phyloP scores from a whole-genome alignment of 768 basidiomycete species.

The Solioccasus polychromus region DNA sequence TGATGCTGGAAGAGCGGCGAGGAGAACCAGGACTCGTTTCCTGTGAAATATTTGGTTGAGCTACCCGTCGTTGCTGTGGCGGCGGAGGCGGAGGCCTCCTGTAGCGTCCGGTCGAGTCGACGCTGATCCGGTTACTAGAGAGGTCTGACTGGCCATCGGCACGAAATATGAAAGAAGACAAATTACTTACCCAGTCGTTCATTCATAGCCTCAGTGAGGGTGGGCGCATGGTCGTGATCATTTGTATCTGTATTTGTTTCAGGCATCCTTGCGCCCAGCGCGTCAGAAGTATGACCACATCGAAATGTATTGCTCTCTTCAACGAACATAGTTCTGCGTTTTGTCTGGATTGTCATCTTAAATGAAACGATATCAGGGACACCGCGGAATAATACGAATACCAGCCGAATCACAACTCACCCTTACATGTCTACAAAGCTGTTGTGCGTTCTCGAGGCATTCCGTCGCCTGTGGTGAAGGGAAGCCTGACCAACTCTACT shows the following conservation, averaged over 20 bases:
- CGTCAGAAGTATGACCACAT: not conserved
- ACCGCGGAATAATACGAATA: not conserved
- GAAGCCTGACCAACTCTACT: not conserved
- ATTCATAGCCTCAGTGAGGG: no score
- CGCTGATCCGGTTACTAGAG: not conserved
- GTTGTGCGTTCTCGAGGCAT: slow-evolving; percentile 3
- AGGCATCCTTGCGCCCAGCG: not conserved
- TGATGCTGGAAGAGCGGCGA: slow-evolving; percentile 1
- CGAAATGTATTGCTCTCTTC: not conserved
- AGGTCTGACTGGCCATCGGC: slow-evolving; percentile 3
- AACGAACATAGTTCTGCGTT: slow-evolving; percentile 1
- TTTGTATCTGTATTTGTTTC: not conserved
- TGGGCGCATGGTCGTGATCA: not conserved
- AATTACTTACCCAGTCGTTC: slow-evolving; percentile 5
- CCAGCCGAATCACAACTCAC: not conserved
- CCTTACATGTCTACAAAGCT: slow-evolving; percentile 3
- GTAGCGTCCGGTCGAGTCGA: not conserved
- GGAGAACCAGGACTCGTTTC: no score
- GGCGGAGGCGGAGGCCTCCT: slow-evolving; percentile 6
- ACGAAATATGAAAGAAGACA: not conserved
- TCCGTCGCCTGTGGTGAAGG: slow-evolving; percentile 6
- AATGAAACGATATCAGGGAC: not conserved
- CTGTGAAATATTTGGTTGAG: not conserved
- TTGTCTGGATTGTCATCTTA: slow-evolving; percentile 7
- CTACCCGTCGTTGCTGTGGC: not conserved